Conservation (phyloP, 805 yeast species). For the Zygosaccharomyces bailii region DNA sequence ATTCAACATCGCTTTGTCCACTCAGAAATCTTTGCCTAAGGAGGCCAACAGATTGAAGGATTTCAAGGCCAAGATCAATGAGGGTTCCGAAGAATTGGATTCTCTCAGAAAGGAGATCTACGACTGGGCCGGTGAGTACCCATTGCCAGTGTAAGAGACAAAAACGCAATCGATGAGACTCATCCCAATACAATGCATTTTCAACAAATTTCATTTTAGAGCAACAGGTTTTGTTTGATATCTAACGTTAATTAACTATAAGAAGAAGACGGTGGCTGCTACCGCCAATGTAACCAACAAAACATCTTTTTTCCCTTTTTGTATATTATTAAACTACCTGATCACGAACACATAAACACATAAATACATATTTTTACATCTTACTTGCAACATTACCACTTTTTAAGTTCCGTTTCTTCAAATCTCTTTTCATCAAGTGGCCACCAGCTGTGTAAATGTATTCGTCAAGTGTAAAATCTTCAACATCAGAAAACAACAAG, state of each 20-base stretch:
- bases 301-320: background rate
- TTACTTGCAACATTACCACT: constrained; percentile 15
- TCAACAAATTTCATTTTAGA: constrained; percentile 16
- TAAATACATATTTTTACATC: constrained; percentile 9
- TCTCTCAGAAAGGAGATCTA: constrained; percentile 73
- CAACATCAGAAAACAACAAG: constrained; percentile 45
- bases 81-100: constrained; percentile 66
- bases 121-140: constrained; percentile 88
- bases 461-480: constrained; percentile 46
- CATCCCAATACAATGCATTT: constrained; percentile 15
- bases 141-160: constrained; percentile 50
- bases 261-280: background rate
- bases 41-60: constrained; percentile 95
- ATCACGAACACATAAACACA: constrained; percentile 5
- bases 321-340: constrained; percentile 6
- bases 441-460: constrained; percentile 61
- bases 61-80: constrained; percentile 78
- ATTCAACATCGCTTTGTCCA: constrained; percentile 66
- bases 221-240: constrained; percentile 11
- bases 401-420: background rate
- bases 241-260: constrained; percentile 2
- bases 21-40: constrained; percentile 78
- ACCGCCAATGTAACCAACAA: background rate
- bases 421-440: constrained; percentile 47
- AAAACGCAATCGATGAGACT: constrained; percentile 8